Base-by-base conservation (phyloP, 305 asterid genomes). In the Solanum chacoense region DNA sequence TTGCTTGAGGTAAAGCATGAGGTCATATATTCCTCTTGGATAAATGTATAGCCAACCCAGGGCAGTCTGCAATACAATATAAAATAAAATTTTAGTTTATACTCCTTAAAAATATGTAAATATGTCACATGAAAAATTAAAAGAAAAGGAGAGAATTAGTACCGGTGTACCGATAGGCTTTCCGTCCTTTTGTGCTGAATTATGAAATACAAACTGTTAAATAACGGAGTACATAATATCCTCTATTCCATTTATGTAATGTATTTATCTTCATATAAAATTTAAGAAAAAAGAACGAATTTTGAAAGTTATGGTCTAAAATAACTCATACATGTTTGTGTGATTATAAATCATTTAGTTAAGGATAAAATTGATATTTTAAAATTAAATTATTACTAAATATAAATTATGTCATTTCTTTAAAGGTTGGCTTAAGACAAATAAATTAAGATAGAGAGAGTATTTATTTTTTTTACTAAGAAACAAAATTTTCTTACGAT, bases 11-110 rank as follows among this genome's bases (percentile, higher is more conserved):
- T 88, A 74, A 59, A 91, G 91, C 91, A 94, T 81, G 63, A 91
- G 92, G 89, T 91, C 91, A 87, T 91, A 89, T 11, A 94, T 75
- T 81, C 96, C 96, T 18, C 40, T 12, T 45, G 94, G 94, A 81
- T 87, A 90, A 36, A 92, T 88, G 90, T 45, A 78, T 84, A 94
- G 86, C 96, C 96, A 94, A 8, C 90, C 31, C 37, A 93, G 91
- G 38, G 90, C 91, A 45, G 88, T 93, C 94, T 94, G 87, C 89
- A 86, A 59, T 4, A 7, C 11, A 38, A 34, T 35, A 55, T 40
- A 80, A 69, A 32, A 71, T 72, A 72, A 34, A 75, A 31, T 8
- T 16, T 16, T 73, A 14, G 37, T 72, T 78, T 32, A 14, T n/a
- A 37, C 59, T 77, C 84, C 32, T 8, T 7, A 63, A 6, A 77